Percentiles rank a stretch among this genome's conserved stretches.
Conservation (phyloP, 169 alveolate species). For the Plasmodium blacklocki region DNA sequence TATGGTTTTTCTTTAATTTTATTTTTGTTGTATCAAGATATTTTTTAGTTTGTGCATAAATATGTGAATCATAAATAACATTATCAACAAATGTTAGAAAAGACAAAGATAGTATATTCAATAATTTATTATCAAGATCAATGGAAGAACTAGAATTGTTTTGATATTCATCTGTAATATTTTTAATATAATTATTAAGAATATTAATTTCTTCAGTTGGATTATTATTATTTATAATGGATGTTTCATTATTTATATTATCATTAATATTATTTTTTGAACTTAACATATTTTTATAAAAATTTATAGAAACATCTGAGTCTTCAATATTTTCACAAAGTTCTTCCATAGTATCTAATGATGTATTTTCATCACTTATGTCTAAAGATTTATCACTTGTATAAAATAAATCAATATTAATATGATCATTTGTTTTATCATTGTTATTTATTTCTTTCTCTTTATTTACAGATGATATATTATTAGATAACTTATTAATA, state of each 20-base stretch:
- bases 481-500: neutral
- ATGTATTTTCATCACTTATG: conserved; percentile 54
- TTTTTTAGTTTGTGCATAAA: conserved; percentile 40
- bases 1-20: neutral
- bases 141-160: conserved; percentile 23
- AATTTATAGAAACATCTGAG: conserved; percentile 36
- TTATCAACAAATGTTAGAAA: conserved; percentile 65
- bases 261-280: conserved; percentile 15
- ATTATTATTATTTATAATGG: conserved; percentile 23
- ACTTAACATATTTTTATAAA: conserved; percentile 54
- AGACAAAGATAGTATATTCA: conserved; percentile 61
- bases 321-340: conserved; percentile 55
- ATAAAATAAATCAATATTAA: conserved; percentile 46
- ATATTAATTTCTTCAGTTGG: conserved; percentile 58
- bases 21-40: neutral
- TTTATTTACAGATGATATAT: conserved; percentile 4
- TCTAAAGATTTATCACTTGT: conserved; percentile 70
- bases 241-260: neutral
- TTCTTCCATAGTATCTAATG: conserved; percentile 37
- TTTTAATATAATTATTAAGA: conserved; percentile 59
- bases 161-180: conserved; percentile 15
- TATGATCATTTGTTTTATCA: conserved; percentile 18
- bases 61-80: conserved; percentile 71
- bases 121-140: conserved; percentile 59
- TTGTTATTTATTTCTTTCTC: conserved; percentile 11